phyloP scores from a whole-genome alignment of 2,329 filamentous ascomycete species.

The Nemania bipapillata region DNA sequence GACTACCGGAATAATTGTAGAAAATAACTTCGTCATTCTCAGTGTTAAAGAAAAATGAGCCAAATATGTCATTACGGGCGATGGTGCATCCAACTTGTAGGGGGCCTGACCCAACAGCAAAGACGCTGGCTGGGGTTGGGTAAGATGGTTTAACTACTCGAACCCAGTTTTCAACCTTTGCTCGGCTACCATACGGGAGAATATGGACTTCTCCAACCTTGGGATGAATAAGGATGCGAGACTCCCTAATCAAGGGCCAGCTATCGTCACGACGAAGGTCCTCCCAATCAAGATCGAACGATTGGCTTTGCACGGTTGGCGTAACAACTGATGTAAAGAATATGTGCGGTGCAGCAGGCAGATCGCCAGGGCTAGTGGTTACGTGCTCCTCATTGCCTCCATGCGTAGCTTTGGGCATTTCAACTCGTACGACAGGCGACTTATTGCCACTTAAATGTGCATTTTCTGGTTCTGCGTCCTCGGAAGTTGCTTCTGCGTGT shows the following conservation, averaged over 20 bases:
- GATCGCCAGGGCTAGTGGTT: not conserved
- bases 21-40: not conserved
- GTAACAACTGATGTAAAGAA: not conserved
- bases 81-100: not conserved
- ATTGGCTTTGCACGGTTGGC: not conserved
- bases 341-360: not conserved
- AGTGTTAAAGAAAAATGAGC: not conserved
- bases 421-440: too few relatives aligned
- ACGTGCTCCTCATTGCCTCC: too few relatives aligned
- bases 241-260: not conserved
- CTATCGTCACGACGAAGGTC: not conserved
- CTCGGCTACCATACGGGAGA: not conserved
- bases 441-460: too few relatives aligned
- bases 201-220: not conserved
- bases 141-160: not conserved
- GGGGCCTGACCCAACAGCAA: not conserved
- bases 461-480: too few relatives aligned
- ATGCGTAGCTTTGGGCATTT: too few relatives aligned
- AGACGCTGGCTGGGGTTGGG: not conserved
- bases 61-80: not conserved
- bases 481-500: too few relatives aligned
- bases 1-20: not conserved
- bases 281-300: slow-evolving; percentile 2
- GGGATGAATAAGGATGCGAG: slow-evolving; percentile 10
- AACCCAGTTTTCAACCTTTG: not conserved